These are phyloP conservation scores for Globisporangium echinulatum DNA, from an alignment of 352 stramenopile genomes.

Conservation along the genomic window DNA sequence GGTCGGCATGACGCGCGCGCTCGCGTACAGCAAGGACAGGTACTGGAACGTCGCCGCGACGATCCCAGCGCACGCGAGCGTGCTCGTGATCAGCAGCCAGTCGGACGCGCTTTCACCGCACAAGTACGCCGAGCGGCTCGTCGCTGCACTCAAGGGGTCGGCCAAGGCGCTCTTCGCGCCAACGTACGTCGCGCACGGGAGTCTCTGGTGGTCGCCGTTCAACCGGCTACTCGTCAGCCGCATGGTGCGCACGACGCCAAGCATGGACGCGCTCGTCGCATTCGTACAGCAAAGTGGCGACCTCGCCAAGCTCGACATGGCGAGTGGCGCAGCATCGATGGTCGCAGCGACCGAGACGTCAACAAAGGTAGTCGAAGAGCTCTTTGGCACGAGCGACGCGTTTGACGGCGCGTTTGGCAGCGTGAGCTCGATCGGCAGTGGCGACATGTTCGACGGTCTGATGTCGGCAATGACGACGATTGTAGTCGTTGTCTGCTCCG, in stretches of 20 bases:
- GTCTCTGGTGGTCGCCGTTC: slow-evolving; percentile 18
- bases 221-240: not conserved
- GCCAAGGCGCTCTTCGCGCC: slow-evolving; percentile 42
- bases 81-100: no score
- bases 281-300: slow-evolving; percentile 31
- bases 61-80: no score
- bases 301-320: slow-evolving; percentile 8
- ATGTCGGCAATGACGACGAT: not conserved
- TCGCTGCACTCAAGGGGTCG: slow-evolving; percentile 24
- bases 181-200: slow-evolving; percentile 26
- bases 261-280: slow-evolving; percentile 30
- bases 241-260: slow-evolving; percentile 8
- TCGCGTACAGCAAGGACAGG: no score
- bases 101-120: no score
- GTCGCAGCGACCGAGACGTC: not conserved
- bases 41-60: no score
- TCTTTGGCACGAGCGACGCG: not conserved
- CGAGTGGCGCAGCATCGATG: no score
- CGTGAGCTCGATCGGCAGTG: not conserved
- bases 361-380: no score
- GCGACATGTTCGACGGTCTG: not conserved
- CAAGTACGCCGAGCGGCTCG: slow-evolving; percentile 6
- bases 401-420: not conserved
- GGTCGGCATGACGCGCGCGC: slow-evolving; percentile 1
- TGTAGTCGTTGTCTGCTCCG: not conserved